Conservation (phyloP, 192 early-diverging fungal genomes). For the Coemansia sp. region DNA sequence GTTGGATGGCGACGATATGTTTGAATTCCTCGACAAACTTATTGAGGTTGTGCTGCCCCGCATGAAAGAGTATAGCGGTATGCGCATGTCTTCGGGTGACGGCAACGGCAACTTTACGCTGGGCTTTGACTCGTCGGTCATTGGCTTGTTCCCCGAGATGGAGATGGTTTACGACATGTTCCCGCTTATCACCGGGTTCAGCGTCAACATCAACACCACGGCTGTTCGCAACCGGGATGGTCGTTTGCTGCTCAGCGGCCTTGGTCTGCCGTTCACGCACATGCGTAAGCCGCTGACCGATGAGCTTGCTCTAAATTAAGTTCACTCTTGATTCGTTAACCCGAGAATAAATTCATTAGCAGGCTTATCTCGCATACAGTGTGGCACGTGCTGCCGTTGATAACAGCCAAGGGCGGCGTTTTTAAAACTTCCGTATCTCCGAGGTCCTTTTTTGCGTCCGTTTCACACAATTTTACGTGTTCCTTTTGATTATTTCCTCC, state of each 20-base stretch:
- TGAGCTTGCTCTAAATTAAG: constrained; percentile 10
- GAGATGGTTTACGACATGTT: constrained; percentile 94
- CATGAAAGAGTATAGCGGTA: constrained; percentile 85
- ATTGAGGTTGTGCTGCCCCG: constrained; percentile 92
- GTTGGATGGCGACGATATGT: constrained; percentile 83
- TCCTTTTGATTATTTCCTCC: constrained; percentile 8
- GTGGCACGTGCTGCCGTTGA: constrained; percentile 1
- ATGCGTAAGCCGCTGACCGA: constrained; percentile 45
- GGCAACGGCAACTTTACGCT: constrained; percentile 81
- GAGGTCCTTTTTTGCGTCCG: constrained; percentile 2
- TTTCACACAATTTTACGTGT: background rate
- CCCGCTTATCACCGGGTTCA: constrained; percentile 85
- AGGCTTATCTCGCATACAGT: background rate
- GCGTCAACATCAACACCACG: constrained; percentile 81
- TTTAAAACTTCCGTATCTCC: constrained; percentile 10
- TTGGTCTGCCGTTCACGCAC: constrained; percentile 79
- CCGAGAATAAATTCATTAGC: too few species aligned
- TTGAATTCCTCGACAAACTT: constrained; percentile 91
- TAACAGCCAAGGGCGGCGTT: constrained; percentile 2
- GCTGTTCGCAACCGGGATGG: constrained; percentile 75
- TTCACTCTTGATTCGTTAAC: background rate
- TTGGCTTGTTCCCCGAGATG: constrained; percentile 96
- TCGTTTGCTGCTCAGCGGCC: constrained; percentile 80
- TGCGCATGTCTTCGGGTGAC: constrained; percentile 73
- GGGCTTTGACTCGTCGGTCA: constrained; percentile 76